Evolutionary conservation across 2,329 filamentous ascomycete species (phyloP).

Genomic region (Chaetomium olivaceum): DNA sequence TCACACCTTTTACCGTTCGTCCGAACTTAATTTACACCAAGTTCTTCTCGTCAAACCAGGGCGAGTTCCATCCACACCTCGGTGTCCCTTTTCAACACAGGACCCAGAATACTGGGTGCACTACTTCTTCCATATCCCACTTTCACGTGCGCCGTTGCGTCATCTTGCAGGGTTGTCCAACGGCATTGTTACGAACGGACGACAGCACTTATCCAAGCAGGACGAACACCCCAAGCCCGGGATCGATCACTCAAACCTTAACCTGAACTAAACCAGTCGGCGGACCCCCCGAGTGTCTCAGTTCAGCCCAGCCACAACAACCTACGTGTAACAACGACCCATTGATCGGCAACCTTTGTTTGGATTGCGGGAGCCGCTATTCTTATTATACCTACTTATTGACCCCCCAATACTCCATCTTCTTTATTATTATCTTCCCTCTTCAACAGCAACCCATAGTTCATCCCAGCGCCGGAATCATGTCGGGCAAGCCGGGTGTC

Average conservation of each 20-base stretch:
- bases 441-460: neutral
- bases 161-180: constrained; percentile 4
- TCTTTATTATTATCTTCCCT: neutral
- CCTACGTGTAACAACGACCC: neutral
- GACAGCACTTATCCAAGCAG: neutral
- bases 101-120: neutral
- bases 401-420: neutral
- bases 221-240: neutral
- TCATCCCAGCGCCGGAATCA: constrained; percentile 21
- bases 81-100: neutral
- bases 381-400: neutral
- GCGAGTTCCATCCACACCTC: neutral
- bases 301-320: neutral
- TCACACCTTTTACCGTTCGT: neutral
- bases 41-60: too few species aligned
- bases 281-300: neutral
- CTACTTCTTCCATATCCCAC: neutral
- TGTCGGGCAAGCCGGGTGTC: constrained; percentile 39
- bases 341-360: neutral
- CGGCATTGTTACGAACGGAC: neutral
- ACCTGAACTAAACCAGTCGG: neutral
- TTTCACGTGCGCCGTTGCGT: neutral
- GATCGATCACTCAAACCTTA: neutral
- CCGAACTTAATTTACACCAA: neutral
- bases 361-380: neutral